Conservation (phyloP, 1,139 yeast species). For the Candida dubliniensis region DNA sequence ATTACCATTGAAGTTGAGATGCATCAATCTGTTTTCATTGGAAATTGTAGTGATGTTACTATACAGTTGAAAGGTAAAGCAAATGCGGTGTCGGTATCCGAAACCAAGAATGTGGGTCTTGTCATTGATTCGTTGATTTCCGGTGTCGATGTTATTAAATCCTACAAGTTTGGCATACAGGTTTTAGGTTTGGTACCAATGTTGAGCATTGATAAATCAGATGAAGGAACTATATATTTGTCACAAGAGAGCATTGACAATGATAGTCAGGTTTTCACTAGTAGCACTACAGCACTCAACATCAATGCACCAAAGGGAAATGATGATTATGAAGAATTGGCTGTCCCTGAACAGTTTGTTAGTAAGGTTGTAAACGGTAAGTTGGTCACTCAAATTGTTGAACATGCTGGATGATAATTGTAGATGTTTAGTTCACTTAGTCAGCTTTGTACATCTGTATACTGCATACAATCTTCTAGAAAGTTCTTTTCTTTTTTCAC, state of each 20-base stretch:
- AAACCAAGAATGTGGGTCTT: slow-evolving; percentile 69
- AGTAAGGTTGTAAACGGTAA: slow-evolving; percentile 50
- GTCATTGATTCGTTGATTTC: slow-evolving; percentile 84
- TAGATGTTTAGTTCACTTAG: not conserved
- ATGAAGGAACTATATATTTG: slow-evolving; percentile 80
- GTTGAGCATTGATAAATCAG: slow-evolving; percentile 83
- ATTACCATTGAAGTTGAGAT: slow-evolving; percentile 75
- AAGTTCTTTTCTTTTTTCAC: not conserved
- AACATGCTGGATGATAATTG: slow-evolving; percentile 40
- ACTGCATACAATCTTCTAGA: slow-evolving; percentile 3
- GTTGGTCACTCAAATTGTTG: slow-evolving; percentile 44
- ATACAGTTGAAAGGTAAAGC: slow-evolving; percentile 88
- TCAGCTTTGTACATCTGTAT: not conserved
- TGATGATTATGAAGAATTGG: slow-evolving; percentile 62
- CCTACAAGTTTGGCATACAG: slow-evolving; percentile 80
- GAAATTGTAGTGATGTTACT: slow-evolving; percentile 71
- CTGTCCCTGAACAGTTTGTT: slow-evolving; percentile 87
- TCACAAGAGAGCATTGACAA: slow-evolving; percentile 67
- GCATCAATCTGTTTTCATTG: slow-evolving; percentile 87
- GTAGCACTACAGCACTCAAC: slow-evolving; percentile 82
- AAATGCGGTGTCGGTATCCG: slow-evolving; percentile 80
- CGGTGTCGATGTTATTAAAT: slow-evolving; percentile 85
- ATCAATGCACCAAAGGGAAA: slow-evolving; percentile 70
- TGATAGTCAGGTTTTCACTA: slow-evolving; percentile 68
- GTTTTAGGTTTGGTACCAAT: slow-evolving; percentile 78